Evolutionary conservation across 2,329 filamentous ascomycete genomes (phyloP).

Genomic region (Rutstroemia sp.): DNA sequence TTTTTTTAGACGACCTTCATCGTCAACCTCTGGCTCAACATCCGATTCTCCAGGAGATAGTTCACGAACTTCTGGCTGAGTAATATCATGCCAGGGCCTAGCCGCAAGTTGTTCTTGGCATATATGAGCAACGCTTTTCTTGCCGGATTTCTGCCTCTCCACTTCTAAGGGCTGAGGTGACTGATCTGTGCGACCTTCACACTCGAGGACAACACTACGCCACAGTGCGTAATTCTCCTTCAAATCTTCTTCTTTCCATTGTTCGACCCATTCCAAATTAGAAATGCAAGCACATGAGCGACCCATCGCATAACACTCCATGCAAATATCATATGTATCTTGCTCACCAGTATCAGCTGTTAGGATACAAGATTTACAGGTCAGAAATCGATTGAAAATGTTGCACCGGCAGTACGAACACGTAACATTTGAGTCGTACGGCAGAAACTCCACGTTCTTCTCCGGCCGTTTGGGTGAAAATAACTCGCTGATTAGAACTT

Average conservation of each 20-base stretch:
- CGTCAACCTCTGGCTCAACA: constrained; percentile 51
- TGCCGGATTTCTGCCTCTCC: constrained; percentile 57
- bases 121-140: constrained; percentile 82
- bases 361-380: constrained; percentile 76
- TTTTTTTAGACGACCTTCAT: constrained; percentile 53
- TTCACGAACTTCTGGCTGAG: constrained; percentile 27
- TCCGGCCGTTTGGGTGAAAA: constrained; percentile 61
- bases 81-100: constrained; percentile 78
- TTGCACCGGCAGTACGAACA: constrained; percentile 95
- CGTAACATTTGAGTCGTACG: constrained; percentile 85
- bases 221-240: constrained; percentile 73
- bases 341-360: constrained; percentile 62
- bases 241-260: constrained; percentile 80
- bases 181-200: constrained; percentile 60
- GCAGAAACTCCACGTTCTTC: constrained; percentile 64
- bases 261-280: constrained; percentile 82
- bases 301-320: constrained; percentile 98
- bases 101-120: constrained; percentile 80
- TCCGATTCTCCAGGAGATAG: constrained; percentile 37
- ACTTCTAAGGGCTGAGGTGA: constrained; percentile 66
- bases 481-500: constrained; percentile 77
- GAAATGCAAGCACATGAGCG: constrained; percentile 87
- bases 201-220: constrained; percentile 69
- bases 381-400: constrained; percentile 94
- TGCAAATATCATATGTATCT: constrained; percentile 90